Percentiles rank a stretch among this genome's conserved stretches.
phyloP scores from a whole-genome alignment of 148 eudicot genomes.

The Rhododendron simsii region DNA sequence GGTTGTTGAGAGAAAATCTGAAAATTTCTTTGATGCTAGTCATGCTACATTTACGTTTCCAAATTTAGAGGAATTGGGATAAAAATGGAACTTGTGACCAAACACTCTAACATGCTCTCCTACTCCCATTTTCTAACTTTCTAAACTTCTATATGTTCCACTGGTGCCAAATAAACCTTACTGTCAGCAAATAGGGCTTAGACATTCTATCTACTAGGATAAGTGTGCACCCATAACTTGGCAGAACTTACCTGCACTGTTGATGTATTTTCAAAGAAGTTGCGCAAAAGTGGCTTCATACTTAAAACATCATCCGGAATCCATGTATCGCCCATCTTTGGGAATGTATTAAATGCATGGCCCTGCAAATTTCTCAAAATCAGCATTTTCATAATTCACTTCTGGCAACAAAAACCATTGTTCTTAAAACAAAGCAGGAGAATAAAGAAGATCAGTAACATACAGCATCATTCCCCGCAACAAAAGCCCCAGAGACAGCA shows the following conservation, averaged over 20 bases:
- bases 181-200: neutral
- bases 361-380: conserved; percentile 45
- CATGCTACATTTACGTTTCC: neutral
- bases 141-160: neutral
- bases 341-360: conserved; percentile 89
- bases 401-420: neutral
- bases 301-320: conserved; percentile 87
- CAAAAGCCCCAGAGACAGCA: conserved; percentile 96
- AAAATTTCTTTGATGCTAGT: neutral
- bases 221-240: neutral
- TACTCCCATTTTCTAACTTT: neutral
- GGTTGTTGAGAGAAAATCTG: neutral
- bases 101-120: neutral
- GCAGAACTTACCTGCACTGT: conserved; percentile 77
- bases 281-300: conserved; percentile 83
- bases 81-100: neutral
- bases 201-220: neutral
- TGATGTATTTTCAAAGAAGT: conserved; percentile 91
- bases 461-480: conserved; percentile 99
- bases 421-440: neutral
- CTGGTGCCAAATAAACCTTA: neutral
- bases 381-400: neutral
- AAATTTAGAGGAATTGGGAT: neutral
- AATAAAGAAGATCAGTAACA: conserved; percentile 16
- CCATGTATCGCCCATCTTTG: conserved; percentile 98